These are phyloP conservation scores for Starmerella floricola DNA, from an alignment of 805 yeast genomes.

Conservation along the genomic window DNA sequence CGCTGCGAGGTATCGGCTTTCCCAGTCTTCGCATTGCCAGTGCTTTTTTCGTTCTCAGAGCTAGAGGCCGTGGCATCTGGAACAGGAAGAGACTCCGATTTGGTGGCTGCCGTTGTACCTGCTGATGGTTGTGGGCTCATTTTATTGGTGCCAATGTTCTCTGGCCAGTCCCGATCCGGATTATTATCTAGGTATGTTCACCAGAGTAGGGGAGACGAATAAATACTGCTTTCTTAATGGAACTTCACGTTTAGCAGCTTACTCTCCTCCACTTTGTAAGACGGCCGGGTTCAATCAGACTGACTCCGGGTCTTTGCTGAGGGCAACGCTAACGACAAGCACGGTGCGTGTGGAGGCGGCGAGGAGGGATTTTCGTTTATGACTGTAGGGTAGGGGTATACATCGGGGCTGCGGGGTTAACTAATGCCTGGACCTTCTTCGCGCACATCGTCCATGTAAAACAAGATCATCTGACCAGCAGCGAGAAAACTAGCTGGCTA, in stretches of 20 bases:
- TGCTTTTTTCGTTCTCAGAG: conserved; percentile 1
- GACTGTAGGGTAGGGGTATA: background rate
- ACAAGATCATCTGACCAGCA: no score
- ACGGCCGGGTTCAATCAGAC: background rate
- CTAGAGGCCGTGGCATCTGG: conserved; percentile 8
- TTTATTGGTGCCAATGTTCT: no score
- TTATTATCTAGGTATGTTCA: no score
- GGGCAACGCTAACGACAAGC: no score
- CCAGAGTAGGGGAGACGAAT: no score
- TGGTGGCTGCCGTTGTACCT: background rate
- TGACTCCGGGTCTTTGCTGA: no score
- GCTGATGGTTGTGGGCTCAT: background rate
- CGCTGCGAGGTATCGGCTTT: conserved; percentile 33
- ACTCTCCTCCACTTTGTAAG: no score
- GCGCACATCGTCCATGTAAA: background rate
- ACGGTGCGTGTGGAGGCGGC: background rate
- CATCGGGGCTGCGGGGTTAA: background rate
- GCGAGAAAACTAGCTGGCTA: no score
- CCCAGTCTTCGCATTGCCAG: background rate
- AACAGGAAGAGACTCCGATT: conserved; percentile 2
- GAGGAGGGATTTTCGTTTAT: background rate
- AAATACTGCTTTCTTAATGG: no score
- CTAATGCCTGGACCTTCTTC: no score
- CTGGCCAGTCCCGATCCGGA: no score
- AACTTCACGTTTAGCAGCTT: no score